A percentile compares a stretch with the other conserved stretches of the same genome.
Evolutionary conservation across 2,329 filamentous ascomycete genomes (phyloP).

Genomic region (Aspergillus brasiliensis): DNA sequence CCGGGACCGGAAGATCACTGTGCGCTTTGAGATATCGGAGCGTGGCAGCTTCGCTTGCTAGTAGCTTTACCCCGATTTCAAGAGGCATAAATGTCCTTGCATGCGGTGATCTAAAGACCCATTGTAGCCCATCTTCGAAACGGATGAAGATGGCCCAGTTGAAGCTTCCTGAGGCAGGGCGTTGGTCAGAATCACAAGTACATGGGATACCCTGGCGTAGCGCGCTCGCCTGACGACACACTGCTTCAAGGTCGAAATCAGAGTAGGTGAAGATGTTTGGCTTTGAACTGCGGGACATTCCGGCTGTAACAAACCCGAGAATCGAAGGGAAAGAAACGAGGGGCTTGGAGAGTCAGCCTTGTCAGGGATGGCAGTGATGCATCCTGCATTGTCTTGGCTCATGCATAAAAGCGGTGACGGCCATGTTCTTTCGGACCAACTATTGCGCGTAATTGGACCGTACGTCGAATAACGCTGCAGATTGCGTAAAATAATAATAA

Average conservation of each 20-base stretch:
- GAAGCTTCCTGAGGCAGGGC: slow-evolving; percentile 31
- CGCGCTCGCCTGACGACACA: slow-evolving; percentile 20
- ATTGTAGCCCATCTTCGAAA: slow-evolving; percentile 35
- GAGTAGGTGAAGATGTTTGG: slow-evolving; percentile 9
- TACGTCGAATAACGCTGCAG: too few relatives aligned
- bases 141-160: slow-evolving; percentile 34
- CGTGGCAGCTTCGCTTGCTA: slow-evolving; percentile 37
- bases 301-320: too few relatives aligned
- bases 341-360: too few relatives aligned
- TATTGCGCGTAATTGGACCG: too few relatives aligned
- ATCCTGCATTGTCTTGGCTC: too few relatives aligned
- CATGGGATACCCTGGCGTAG: slow-evolving; percentile 22
- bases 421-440: too few relatives aligned
- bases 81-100: slow-evolving; percentile 16
- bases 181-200: slow-evolving; percentile 25
- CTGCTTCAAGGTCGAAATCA: slow-evolving; percentile 23
- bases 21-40: slow-evolving; percentile 32
- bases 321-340: too few relatives aligned
- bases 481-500: too few relatives aligned
- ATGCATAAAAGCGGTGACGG: too few relatives aligned
- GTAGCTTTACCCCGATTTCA: slow-evolving; percentile 23
- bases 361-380: too few relatives aligned
- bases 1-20: slow-evolving; percentile 35
- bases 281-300: neutral
- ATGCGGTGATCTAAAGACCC: slow-evolving; percentile 33